Conservation (phyloP, 73 alveolate species). For the Paramecium primaurelia region DNA sequence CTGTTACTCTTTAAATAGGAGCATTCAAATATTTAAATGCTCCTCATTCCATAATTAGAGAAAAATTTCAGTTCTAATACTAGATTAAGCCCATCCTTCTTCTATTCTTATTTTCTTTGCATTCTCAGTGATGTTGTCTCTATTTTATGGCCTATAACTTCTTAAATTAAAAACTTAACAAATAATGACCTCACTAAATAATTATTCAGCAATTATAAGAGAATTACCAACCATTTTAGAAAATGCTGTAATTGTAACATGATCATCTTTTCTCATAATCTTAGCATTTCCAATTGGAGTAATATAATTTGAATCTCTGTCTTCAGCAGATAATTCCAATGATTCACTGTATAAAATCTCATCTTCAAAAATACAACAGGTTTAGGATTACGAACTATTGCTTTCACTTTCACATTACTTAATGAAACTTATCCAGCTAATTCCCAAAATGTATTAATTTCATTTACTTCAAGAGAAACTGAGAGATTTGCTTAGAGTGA, state of each 20-base stretch:
- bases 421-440: too few relatives aligned
- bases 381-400: slow-evolving; percentile 84
- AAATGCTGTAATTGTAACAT: slow-evolving; percentile 81
- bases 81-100: slow-evolving; percentile 94
- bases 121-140: slow-evolving; percentile 75
- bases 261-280: slow-evolving; percentile 81
- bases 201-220: slow-evolving; percentile 77
- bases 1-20: slow-evolving; percentile 87
- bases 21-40: slow-evolving; percentile 92
- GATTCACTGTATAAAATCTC: slow-evolving; percentile 83
- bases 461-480: too few relatives aligned
- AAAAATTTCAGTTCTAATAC: slow-evolving; percentile 88
- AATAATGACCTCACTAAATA: slow-evolving; percentile 73
- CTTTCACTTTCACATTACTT: slow-evolving; percentile 16
- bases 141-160: slow-evolving; percentile 80
- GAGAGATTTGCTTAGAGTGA: too few relatives aligned
- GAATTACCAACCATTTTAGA: slow-evolving; percentile 80
- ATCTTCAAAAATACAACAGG: slow-evolving; percentile 87
- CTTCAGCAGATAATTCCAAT: slow-evolving; percentile 73
- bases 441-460: too few relatives aligned
- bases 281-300: slow-evolving; percentile 85
- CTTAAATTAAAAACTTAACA: slow-evolving; percentile 83
- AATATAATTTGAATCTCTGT: slow-evolving; percentile 74
- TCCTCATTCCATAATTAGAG: slow-evolving; percentile 80
- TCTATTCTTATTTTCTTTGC: slow-evolving; percentile 92